Evolutionary conservation across 2,329 filamentous ascomycete genomes (phyloP), one percentile per base, ranked within the genome.

Genomic region (Lasiodiplodia sp.): DNA sequence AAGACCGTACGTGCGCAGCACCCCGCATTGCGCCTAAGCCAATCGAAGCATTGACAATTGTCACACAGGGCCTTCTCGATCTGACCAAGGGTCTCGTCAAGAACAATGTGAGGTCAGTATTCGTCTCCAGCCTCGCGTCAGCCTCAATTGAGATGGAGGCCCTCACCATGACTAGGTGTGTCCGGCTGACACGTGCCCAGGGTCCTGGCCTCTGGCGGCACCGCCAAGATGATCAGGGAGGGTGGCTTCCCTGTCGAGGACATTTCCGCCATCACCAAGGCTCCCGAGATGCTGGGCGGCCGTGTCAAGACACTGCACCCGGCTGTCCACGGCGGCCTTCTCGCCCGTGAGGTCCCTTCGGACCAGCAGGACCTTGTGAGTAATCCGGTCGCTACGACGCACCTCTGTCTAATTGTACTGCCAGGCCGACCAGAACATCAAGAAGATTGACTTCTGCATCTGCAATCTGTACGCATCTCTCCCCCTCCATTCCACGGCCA

Each of bases 201-300:
- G 74, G 91, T 99, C 73, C 87, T 99, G 69, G 96, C 96, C 67
- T 98, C 95, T 69, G 96, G 96, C 70, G 96, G 96, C 75, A 99
- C 96, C 58, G 91, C 96, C 73, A 96, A 91, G 84, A 92, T 98
- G 92, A 97, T 98, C 76, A 91, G 96, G 78, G 96, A 99, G 81
- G 96, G 94, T 75, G 94, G 94, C 58, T 96, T 99, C 82, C 90
- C 92, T 56, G 96, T 99, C 71, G 94, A 98, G 92, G 96, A 99
- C 84, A 92, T 99, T 76, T 97, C 95, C 64, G 94, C 94, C 81
- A 98, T 99, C 82, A 99, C 96, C 51, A 85, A 86, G 70, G 94
- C 96, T 14, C 96, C 96, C 68, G 96, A 99, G 85, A 98, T 99
- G 93, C 90, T 98, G 62, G 92, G 90, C 73, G 94, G 94, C 73